A percentile compares a stretch with the other conserved stretches of the same genome.
These are phyloP conservation scores for Elsinoe batatas DNA, from an alignment of 2,329 filamentous ascomycete genomes.

Conservation along the genomic window DNA sequence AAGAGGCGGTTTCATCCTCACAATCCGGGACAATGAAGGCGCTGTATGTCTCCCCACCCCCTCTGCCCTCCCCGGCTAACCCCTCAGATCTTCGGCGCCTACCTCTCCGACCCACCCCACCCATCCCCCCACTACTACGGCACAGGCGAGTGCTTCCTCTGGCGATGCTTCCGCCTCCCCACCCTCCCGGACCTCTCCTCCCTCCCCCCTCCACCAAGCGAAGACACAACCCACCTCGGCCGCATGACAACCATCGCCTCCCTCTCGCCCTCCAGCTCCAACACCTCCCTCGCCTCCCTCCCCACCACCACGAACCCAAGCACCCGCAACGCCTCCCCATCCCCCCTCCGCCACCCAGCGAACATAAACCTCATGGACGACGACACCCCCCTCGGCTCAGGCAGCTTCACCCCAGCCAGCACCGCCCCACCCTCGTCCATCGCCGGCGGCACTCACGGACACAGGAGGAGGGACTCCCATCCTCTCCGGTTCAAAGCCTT, in stretches of 20 bases:
- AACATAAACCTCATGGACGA: constrained; percentile 1
- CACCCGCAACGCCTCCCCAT: neutral
- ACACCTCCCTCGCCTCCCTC: constrained; percentile 22
- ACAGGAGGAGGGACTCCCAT: constrained; percentile 25
- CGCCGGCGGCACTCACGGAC: constrained; percentile 46
- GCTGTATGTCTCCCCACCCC: constrained; percentile 46
- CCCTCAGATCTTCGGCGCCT: constrained; percentile 68
- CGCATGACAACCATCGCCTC: constrained; percentile 50
- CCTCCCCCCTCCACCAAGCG: constrained; percentile 60
- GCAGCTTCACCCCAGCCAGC: neutral
- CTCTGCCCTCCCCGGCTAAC: constrained; percentile 11
- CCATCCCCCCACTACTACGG: constrained; percentile 81
- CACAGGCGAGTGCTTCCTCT: constrained; percentile 91
- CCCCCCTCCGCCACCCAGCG: neutral
- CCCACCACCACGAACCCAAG: constrained; percentile 4
- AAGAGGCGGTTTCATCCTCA: constrained; percentile 79
- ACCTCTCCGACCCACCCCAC: constrained; percentile 80
- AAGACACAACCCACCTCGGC: constrained; percentile 52
- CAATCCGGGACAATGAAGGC: constrained; percentile 67
- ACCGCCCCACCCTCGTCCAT: constrained; percentile 16
- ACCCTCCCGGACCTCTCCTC: constrained; percentile 42
- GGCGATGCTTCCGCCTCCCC: constrained; percentile 62
- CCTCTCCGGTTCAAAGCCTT: constrained; percentile 89
- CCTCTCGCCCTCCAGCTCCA: constrained; percentile 20
- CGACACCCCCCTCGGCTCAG: neutral